Conservation (phyloP, 2,329 filamentous ascomycete genomes). For the Juglanconis sp. region DNA sequence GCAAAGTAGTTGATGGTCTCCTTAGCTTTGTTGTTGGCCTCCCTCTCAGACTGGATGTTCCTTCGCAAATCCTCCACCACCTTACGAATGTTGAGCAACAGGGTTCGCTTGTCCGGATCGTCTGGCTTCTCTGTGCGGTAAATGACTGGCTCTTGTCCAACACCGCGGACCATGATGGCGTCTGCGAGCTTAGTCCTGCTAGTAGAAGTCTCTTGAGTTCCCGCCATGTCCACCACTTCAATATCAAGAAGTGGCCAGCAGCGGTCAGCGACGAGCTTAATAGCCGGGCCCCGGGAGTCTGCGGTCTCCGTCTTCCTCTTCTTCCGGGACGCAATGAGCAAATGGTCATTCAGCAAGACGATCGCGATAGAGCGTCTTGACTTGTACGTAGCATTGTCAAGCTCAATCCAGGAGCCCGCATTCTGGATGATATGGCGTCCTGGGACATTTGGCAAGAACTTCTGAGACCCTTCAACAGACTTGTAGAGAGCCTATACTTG, state of each 20-base stretch:
- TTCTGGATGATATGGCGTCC: slow-evolving; percentile 95
- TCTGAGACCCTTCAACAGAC: slow-evolving; percentile 95
- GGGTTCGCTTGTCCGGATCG: slow-evolving; percentile 70
- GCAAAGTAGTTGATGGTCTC: slow-evolving; percentile 86
- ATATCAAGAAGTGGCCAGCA: slow-evolving; percentile 95
- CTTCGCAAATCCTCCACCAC: slow-evolving; percentile 89
- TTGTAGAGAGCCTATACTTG: slow-evolving; percentile 74
- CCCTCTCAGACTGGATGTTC: slow-evolving; percentile 78
- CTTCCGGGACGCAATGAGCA: slow-evolving; percentile 86
- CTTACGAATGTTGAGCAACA: slow-evolving; percentile 88
- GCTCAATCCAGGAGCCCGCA: slow-evolving; percentile 88
- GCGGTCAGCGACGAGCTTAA: slow-evolving; percentile 85
- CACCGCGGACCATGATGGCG: slow-evolving; percentile 83
- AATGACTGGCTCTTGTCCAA: slow-evolving; percentile 88
- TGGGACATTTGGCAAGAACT: slow-evolving; percentile 84
- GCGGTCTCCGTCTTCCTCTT: slow-evolving; percentile 79
- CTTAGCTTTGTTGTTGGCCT: slow-evolving; percentile 77
- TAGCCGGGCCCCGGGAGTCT: slow-evolving; percentile 50
- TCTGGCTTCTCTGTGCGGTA: slow-evolving; percentile 86
- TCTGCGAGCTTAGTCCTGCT: slow-evolving; percentile 68
- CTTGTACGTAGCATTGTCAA: slow-evolving; percentile 97
- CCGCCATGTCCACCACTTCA: slow-evolving; percentile 84
- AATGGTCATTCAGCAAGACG: slow-evolving; percentile 89
- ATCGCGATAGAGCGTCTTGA: slow-evolving; percentile 84
- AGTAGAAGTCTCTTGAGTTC: slow-evolving; percentile 54